Evolutionary conservation across 2,329 filamentous ascomycete genomes (phyloP).

Genomic region (Colletotrichum limetticola): DNA sequence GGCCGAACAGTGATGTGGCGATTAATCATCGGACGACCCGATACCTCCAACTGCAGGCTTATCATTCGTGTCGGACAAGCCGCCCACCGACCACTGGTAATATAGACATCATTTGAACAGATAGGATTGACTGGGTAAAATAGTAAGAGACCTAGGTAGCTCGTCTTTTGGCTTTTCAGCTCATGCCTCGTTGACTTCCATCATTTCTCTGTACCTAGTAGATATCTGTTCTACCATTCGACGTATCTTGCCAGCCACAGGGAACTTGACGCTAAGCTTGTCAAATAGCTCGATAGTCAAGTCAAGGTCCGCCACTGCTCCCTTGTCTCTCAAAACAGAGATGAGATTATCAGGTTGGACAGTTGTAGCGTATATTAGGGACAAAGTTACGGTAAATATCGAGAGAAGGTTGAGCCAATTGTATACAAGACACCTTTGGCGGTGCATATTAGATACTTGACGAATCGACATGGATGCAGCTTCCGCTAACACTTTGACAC

Average conservation of each 20-base stretch:
- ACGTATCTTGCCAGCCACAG: slow-evolving; percentile 42
- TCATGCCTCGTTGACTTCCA: not conserved
- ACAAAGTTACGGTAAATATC: slow-evolving; percentile 54
- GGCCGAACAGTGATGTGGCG: not conserved
- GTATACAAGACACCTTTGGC: slow-evolving; percentile 52
- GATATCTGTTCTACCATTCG: slow-evolving; percentile 38
- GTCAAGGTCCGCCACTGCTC: slow-evolving; percentile 44
- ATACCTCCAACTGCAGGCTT: not conserved
- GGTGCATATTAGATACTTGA: slow-evolving; percentile 50
- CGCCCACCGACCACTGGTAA: not conserved
- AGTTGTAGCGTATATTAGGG: slow-evolving; percentile 55
- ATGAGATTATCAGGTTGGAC: slow-evolving; percentile 47
- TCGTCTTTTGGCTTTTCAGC: no score
- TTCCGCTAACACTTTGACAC: slow-evolving; percentile 49
- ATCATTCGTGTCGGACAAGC: not conserved
- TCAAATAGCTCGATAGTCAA: slow-evolving; percentile 45
- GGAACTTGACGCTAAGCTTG: slow-evolving; percentile 44
- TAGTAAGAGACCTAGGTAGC: no score
- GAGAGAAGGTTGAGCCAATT: slow-evolving; percentile 54
- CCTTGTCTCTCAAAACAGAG: slow-evolving; percentile 40
- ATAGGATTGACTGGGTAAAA: no score
- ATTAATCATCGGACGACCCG: not conserved
- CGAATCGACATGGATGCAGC: slow-evolving; percentile 55
- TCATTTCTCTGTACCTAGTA: slow-evolving; percentile 37
- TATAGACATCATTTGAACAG: no score